Evolutionary conservation across 345 rosid species (phyloP).

Genomic region (Eucalyptus caleyi): DNA sequence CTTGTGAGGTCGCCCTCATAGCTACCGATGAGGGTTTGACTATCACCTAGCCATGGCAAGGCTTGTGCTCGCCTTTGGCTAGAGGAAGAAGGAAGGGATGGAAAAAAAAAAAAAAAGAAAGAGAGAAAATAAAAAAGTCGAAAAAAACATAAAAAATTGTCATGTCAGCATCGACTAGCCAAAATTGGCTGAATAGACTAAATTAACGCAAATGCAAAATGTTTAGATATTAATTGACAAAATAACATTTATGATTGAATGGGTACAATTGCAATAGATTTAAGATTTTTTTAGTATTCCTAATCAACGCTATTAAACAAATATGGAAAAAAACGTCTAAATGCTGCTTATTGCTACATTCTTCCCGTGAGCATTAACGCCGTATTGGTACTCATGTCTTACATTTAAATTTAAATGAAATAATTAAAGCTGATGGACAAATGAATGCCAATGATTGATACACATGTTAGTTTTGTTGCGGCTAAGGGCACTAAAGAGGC

Average conservation of each 20-base stretch:
- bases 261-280: accelerated
- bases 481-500: background rate
- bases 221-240: too few species aligned
- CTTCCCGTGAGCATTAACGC: background rate
- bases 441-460: background rate
- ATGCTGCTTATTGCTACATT: background rate
- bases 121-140: accelerated
- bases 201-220: accelerated
- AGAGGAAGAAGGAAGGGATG: too few species aligned
- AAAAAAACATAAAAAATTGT: too few species aligned
- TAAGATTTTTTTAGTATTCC: background rate
- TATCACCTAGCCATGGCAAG: accelerated
- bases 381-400: background rate
- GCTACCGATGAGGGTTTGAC: accelerated
- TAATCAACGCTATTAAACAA: background rate
- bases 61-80: accelerated
- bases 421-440: background rate
- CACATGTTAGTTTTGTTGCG: background rate
- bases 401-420: background rate
- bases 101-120: accelerated
- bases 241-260: accelerated
- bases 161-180: accelerated
- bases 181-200: accelerated
- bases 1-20: accelerated
- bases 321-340: background rate